Conservation (phyloP, 1,139 yeast species). For the Yamadazyma aaseri region DNA sequence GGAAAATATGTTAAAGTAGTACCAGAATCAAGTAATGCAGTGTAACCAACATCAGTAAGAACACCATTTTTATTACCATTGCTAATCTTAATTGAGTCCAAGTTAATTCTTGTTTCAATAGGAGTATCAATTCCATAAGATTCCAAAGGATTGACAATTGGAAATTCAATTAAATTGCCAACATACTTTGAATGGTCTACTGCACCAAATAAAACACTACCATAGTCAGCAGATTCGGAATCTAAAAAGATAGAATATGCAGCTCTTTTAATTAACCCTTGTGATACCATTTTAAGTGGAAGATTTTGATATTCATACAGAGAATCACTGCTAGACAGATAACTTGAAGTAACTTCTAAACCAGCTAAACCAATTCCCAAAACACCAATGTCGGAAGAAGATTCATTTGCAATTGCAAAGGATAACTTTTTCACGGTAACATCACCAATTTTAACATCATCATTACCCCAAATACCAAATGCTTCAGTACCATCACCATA, state of each 20-base stretch:
- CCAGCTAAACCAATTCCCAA: constrained; percentile 47
- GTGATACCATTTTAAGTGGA: constrained; percentile 25
- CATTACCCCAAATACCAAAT: constrained; percentile 32
- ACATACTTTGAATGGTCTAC: constrained; percentile 47
- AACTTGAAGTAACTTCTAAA: constrained; percentile 7
- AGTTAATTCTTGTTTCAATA: constrained; percentile 21
- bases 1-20: constrained; percentile 36
- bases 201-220: constrained; percentile 49
- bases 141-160: constrained; percentile 8
- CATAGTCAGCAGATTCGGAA: constrained; percentile 23
- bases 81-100: constrained; percentile 11
- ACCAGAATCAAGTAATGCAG: constrained; percentile 42
- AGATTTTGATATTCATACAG: constrained; percentile 28
- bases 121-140: constrained; percentile 10
- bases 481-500: constrained; percentile 63
- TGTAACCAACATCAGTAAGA: constrained; percentile 17
- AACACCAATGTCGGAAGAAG: constrained; percentile 46
- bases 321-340: constrained; percentile 7
- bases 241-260: constrained; percentile 36
- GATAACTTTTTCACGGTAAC: constrained; percentile 44
- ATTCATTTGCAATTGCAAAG: constrained; percentile 39
- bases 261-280: constrained; percentile 25
- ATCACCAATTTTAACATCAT: constrained; percentile 39
- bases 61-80: constrained; percentile 7
- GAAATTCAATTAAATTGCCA: constrained; percentile 27